These are phyloP conservation scores for Peronospora belbahrii DNA, from an alignment of 352 stramenopile species.

Conservation along the genomic window DNA sequence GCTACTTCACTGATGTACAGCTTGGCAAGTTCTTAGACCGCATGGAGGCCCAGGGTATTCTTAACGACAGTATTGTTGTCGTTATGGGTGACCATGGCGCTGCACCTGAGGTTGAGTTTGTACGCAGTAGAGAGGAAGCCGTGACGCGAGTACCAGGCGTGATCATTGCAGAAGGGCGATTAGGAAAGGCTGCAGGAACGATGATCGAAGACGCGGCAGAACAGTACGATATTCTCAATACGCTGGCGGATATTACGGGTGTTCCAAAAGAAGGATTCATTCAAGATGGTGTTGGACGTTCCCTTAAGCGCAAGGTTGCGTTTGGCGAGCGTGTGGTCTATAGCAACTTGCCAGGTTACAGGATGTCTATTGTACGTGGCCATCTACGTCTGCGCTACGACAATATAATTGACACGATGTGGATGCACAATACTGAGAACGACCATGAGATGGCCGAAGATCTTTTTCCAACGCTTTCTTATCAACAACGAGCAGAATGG, in stretches of 20 bases:
- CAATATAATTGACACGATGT: conserved; percentile 27
- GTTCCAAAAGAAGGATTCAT: conserved; percentile 42
- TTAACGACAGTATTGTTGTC: conserved; percentile 54
- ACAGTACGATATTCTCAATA: conserved; percentile 60
- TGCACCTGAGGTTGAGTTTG: conserved; percentile 30
- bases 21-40: conserved; percentile 49
- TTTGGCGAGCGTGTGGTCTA: conserved; percentile 30
- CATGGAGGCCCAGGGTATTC: conserved; percentile 29
- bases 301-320: conserved; percentile 33
- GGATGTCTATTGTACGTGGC: conserved; percentile 40
- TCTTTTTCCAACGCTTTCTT: conserved; percentile 18
- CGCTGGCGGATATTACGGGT: conserved; percentile 50
- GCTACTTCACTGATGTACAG: conserved; percentile 49
- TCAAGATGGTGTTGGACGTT: conserved; percentile 44
- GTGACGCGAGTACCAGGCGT: conserved; percentile 30
- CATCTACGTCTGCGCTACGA: conserved; percentile 39
- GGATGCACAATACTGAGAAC: conserved; percentile 33
- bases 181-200: conserved; percentile 28
- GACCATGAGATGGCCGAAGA: conserved; percentile 31
- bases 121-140: conserved; percentile 36
- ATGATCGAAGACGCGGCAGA: conserved; percentile 36
- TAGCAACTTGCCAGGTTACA: conserved; percentile 42
- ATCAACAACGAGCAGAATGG: conserved; percentile 19
- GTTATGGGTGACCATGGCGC: conserved; percentile 48
- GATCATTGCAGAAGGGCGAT: conserved; percentile 42